A percentile compares a stretch with the other conserved stretches of the same genome.
These are phyloP conservation scores for Cryoendolithus antarcticus DNA, from an alignment of 2,329 filamentous ascomycete genomes.

Conservation along the genomic window DNA sequence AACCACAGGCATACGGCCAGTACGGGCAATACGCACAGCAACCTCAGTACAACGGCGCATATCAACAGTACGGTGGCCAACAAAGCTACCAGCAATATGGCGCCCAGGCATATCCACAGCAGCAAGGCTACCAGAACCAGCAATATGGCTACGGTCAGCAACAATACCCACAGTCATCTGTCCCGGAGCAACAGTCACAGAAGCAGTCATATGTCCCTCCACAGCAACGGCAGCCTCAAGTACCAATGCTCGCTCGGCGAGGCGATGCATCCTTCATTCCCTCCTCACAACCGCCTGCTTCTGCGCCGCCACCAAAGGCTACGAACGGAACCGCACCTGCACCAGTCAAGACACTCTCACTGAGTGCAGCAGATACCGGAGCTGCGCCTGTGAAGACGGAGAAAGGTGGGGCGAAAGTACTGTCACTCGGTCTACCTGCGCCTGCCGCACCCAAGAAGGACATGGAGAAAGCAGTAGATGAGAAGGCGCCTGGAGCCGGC, in stretches of 20 bases:
- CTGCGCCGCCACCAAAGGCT: conserved; percentile 40
- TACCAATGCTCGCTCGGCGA: conserved; percentile 53
- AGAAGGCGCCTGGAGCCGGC: conserved; percentile 51
- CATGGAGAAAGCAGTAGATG: conserved; percentile 30
- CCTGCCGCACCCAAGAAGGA: conserved; percentile 36
- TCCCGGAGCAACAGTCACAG: conserved; percentile 32
- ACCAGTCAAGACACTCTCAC: conserved; percentile 48
- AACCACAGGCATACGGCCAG: conserved; percentile 24
- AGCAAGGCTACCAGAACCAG: conserved; percentile 34
- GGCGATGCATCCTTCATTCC: conserved; percentile 39
- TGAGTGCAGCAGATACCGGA: conserved; percentile 35
- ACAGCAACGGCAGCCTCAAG: conserved; percentile 35
- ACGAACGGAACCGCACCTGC: conserved; percentile 43
- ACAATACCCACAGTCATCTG: conserved; percentile 24
- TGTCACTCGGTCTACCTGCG: conserved; percentile 45
- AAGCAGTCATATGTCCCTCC: conserved; percentile 39
- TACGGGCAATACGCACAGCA: conserved; percentile 25
- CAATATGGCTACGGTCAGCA: conserved; percentile 29
- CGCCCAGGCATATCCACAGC: conserved; percentile 20
- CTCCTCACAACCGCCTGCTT: conserved; percentile 33
- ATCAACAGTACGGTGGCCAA: conserved; percentile 28
- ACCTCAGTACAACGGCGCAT: conserved; percentile 18
- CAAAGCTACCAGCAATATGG: conserved; percentile 15
- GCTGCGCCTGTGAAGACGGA: conserved; percentile 44
- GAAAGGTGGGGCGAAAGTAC: conserved; percentile 52